phyloP scores from a whole-genome alignment of 768 basidiomycete species.

The Tylopilus intermedius region DNA sequence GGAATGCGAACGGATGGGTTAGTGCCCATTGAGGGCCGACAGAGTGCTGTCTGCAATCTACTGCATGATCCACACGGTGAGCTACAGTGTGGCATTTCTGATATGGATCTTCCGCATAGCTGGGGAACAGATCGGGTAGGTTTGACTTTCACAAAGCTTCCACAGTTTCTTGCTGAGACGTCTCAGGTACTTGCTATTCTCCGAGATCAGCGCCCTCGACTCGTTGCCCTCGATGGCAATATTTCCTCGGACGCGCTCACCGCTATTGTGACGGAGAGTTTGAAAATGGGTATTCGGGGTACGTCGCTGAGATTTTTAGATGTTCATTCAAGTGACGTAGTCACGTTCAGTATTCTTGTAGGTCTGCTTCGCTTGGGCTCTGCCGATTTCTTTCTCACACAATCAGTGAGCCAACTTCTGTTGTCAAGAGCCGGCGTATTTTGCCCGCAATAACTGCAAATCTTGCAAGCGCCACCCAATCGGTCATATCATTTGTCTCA shows the following conservation, averaged over 20 bases:
- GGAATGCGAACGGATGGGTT: conserved; percentile 85
- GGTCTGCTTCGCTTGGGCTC: conserved; percentile 21
- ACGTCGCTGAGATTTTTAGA: conserved; percentile 19
- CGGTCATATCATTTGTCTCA: conserved; percentile 67
- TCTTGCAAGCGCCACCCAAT: conserved; percentile 25
- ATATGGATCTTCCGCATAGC: conserved; percentile 70
- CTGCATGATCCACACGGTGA: conserved; percentile 67
- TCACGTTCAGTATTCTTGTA: conserved; percentile 66
- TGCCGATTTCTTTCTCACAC: conserved; percentile 5
- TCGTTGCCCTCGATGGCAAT: conserved; percentile 79
- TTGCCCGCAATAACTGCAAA: conserved; percentile 53
- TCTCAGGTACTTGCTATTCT: conserved; percentile 51
- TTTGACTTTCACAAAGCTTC: not conserved
- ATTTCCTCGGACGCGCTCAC: conserved; percentile 50
- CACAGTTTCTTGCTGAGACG: not conserved
- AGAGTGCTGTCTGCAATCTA: conserved; percentile 85
- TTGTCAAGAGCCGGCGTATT: conserved; percentile 70
- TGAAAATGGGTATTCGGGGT: conserved; percentile 49
- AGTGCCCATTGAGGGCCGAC: conserved; percentile 35
- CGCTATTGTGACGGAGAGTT: conserved; percentile 49
- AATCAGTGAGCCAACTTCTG: conserved; percentile 87
- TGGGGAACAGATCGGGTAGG: conserved; percentile 45
- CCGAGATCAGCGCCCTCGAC: conserved; percentile 40
- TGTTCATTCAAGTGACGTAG: conserved; percentile 2
- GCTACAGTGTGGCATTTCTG: conserved; percentile 83